These are phyloP conservation scores for Dryadomyces quercivorus DNA, from an alignment of 2,329 filamentous ascomycete genomes.

Conservation along the genomic window DNA sequence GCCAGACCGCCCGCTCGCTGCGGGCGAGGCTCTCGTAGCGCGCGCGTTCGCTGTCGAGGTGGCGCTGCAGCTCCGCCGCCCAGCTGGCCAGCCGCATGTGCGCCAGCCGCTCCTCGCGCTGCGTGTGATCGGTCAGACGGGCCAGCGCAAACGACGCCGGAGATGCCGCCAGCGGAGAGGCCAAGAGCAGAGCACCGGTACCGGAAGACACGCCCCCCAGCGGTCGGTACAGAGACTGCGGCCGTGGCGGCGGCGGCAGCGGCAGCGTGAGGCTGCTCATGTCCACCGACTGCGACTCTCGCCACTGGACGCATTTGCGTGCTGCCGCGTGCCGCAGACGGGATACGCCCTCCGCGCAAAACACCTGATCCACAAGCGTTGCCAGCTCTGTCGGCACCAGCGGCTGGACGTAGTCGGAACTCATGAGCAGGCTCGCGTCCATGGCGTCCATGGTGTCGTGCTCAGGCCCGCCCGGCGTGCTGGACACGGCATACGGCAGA, in stretches of 20 bases:
- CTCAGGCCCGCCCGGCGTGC: constrained; percentile 51
- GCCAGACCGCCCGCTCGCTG: constrained; percentile 55
- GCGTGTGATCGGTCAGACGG: constrained; percentile 35
- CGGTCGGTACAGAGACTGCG: constrained; percentile 7
- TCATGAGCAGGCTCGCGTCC: constrained; percentile 91
- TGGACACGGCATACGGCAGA: constrained; percentile 66
- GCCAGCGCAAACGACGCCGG: constrained; percentile 45
- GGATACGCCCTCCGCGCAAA: constrained; percentile 64
- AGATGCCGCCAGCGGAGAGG: constrained; percentile 14
- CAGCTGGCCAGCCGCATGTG: constrained; percentile 64
- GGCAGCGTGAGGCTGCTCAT: neutral
- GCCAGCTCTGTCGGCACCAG: constrained; percentile 63
- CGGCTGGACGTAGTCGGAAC: constrained; percentile 75
- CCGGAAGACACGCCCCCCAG: neutral
- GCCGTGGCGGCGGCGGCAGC: constrained; percentile 10
- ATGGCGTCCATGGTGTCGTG: constrained; percentile 80
- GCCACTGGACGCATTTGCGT: constrained; percentile 68
- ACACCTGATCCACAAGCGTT: constrained; percentile 58
- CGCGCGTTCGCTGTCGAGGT: constrained; percentile 59
- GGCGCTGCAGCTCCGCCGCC: constrained; percentile 70
- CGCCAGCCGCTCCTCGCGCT: constrained; percentile 21
- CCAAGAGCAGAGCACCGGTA: constrained; percentile 8
- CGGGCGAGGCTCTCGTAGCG: constrained; percentile 51
- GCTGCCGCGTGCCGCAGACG: constrained; percentile 76
- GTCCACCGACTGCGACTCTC: constrained; percentile 15